Evolutionary conservation across 2,329 filamentous ascomycete species (phyloP), one percentile per base, ranked within the genome.

Genomic region (Apiospora koreana): DNA sequence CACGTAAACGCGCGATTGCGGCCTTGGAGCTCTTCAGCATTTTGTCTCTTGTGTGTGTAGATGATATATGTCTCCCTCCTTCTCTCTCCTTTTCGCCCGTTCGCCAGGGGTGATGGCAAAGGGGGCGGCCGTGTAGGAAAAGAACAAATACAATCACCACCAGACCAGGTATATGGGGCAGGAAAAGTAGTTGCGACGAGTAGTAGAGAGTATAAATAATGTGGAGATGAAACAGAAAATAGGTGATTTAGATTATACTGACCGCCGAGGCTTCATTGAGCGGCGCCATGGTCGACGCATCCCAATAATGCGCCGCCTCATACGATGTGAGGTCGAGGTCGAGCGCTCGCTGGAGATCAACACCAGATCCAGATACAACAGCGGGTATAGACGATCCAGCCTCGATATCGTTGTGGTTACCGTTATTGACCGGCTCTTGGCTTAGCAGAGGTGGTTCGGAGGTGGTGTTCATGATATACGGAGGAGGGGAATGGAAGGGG

Each of bases 1-100:
- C 84, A 68, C 89, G 86, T 69, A 92, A 83, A 71, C 89, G 86
- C 69, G 87, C 86, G 73, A 92, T 80, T 77, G 88, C 88, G 74
- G 87, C 87, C 87, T 89, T 79, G 72, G 72, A 76, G 65, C 72
- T 69, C 72, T 76, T 80, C 70, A 82, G 79, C 75, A 79, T 73
- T 70, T 68, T 73, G 58, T 67, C 68, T n/a, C 62, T 16, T 35
- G 16, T 35, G n/a, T 38, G 18, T 14, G 18, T 25, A n/a, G n/a
- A n/a, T n/a, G n/a, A 25, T 23, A 18, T 31, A n/a, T 68, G 50
- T 43, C 38, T 66, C 58, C 16, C 16, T 12, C 18, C n/a, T n/a
- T 21, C 16, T 18, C 31, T 7, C 9, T 21, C 18, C 10, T 31
- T 28, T 25, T 68, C 66, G 18, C 31, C 5, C 4, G 35, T 41